Base-by-base conservation (phyloP, 768 basidiomycete genomes). In the Gloeostereum incarnatum region DNA sequence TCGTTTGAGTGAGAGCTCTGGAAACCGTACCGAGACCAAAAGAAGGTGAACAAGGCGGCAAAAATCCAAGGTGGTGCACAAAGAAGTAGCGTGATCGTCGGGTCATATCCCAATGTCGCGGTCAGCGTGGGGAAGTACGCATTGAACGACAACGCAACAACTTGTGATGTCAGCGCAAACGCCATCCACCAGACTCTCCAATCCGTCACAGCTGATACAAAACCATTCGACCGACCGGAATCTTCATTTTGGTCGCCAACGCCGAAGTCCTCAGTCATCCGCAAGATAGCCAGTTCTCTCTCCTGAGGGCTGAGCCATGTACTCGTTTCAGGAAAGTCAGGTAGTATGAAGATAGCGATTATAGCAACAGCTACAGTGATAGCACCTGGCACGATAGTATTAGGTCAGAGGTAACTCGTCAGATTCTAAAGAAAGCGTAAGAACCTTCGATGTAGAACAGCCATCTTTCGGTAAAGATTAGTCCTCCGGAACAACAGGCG, bases 171-270 rank as follows among this genome's bases (percentile, higher is more conserved):
- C 40, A 85, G 55, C 3, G 78, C 68, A 20, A 86, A 39, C 14
- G 81, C 68, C 31, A 93, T 65, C 73, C 74, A 84, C 81, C 87
- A 91, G 26, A 92, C 84, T 55, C 80, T 84, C 81, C 80, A 78
- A 50, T 92, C 89, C 16, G 63, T 65, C 40, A 89, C 34, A 0
- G 89, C 83, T 43, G 82, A 57, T 26, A 60, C 50, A 2, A 91
- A 52, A 2, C 85, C 86, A 18, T 58, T 54, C 9, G 53, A 47
- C 10, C 59, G 59, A 4, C 56, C 61, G 35, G 68, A 65, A 6
- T 58, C 64, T 43, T 71, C 62, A 22, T 59, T 60, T 31, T 71
- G 61, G 39, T 77, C 74, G 9, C 66, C 62, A 11, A 73, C 62
- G 22, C 73, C 75, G 20, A 62, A 60, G 43, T 86, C 83, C 49